Conservation (phyloP, 805 yeast genomes). For the Candida montana region DNA sequence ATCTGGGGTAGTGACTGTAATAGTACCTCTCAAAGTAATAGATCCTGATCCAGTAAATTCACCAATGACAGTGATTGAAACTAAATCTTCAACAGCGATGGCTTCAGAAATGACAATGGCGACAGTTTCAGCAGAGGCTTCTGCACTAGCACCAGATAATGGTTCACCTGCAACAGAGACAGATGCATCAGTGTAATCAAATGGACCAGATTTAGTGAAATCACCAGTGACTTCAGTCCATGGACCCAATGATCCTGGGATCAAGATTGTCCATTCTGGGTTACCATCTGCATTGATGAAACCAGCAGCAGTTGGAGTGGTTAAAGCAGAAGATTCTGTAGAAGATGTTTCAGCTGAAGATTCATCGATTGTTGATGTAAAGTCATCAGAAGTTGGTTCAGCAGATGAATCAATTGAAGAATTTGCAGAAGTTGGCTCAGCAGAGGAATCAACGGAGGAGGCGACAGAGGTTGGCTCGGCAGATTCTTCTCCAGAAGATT, state of each 20-base stretch:
- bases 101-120: neutral
- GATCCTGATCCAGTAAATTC: neutral
- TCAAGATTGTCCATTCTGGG: constrained; percentile 5
- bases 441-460: neutral
- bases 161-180: constrained; percentile 7
- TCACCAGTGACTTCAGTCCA: constrained; percentile 6
- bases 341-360: neutral
- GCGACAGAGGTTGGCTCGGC: neutral
- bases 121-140: neutral
- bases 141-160: neutral
- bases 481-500: too few relatives aligned
- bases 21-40: neutral
- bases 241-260: constrained; percentile 9
- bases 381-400: neutral
- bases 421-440: neutral
- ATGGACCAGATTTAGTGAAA: neutral
- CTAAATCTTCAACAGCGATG: neutral
- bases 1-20: neutral
- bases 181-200: constrained; percentile 2
- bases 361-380: neutral
- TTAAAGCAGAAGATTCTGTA: neutral
- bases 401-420: too few relatives aligned
- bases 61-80: constrained; percentile 1
- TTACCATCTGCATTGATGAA: neutral
- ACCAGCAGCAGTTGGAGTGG: neutral